Evolutionary conservation across 768 basidiomycete species (phyloP), one percentile per base, ranked within the genome.

Genomic region (Naganishia antarctica): DNA sequence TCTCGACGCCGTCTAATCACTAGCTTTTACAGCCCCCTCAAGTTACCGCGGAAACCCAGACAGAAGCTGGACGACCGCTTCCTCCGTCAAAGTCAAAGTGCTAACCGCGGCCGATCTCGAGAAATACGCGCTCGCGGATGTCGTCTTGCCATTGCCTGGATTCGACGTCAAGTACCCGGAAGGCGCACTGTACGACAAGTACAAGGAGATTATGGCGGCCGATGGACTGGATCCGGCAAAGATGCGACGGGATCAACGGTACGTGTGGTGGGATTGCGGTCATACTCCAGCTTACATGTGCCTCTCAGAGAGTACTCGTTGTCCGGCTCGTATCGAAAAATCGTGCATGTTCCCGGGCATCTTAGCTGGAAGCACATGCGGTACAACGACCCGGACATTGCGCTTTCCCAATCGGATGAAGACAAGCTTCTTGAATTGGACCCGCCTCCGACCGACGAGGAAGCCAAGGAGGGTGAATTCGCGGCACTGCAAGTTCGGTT

Each of bases 91-190:
- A 44, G 85, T 96, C 63, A 91, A 88, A 78, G 85, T 85, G 3
- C 78, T 99, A 60, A 85, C 85, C 0, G 84, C 84, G 69, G 87
- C 82, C 18, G 90, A 97, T 74, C 76, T 91, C 48, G 80, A 84
- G 71, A 85, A 87, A 63, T 88, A 92, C 78, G 84, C 86, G 16
- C 90, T 98, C 66, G 90, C 91, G 72, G 94, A 99, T 77, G 89
- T 98, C 62, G 84, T 98, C 67, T 90, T 98, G 87, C 93, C 96
- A n/a, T 80, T 98, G 21, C 93, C 96, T 29, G 96, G 96, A 3
- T 91, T 86, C 68, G 90, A 94, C 71, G 90, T 98, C 21, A 87
- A 87, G 34, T 97, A 90, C 75, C 96, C 96, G 0, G 88, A 87
- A 3, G 92, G 92, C 13, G 70, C 80, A 21, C 83, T 97, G n/a